Base-by-base conservation (phyloP, 225 moss, liverwort and hornwort species). In the Bryoerythrophyllum caledonicum region DNA sequence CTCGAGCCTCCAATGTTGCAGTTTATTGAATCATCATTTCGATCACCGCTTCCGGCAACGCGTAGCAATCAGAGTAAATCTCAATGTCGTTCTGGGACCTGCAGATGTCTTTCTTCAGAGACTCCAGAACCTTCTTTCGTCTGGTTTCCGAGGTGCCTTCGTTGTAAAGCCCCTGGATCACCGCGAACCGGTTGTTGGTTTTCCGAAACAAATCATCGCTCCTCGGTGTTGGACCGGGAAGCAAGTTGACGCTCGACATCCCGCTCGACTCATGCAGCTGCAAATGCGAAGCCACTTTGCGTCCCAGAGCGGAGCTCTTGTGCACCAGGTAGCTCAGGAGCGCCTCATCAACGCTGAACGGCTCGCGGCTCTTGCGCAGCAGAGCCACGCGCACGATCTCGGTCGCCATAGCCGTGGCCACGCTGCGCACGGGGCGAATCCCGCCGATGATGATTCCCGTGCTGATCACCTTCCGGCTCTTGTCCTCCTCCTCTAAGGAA, bases 361-460 rank as follows among this genome's bases (percentile, higher is more conserved):
- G 6, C 25, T 73, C 48, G 24, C 76, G 72, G 57, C 10, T 75
- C 69, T 82, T 88, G 2, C 85, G 80, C 30, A 82, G 68, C 0
- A 88, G 32, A 16, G 88, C 85, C 0, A 88, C 85, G 57, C 88
- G 82, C 68, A 88, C 88, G 43, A 88, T 82, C 78, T 88, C 88
- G 32, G 78, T 88, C 34, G 82, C 82, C 85, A 88, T 85, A 15
- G 88, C 82, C 38, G 65, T 9, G 34, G 88, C 67, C 38, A 88
- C 72, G 76, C 51, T 78, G 74, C 88, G 82, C n/a, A 88, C 78
- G 0, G 88, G 78, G 3, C 82, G 77, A 5, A 88, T 67, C 1
- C 78, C 88, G 7, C 88, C 88, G 0, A 82, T 54, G 10, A 88
- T 85, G 27, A 85, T 65, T 3, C 62, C 85, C 2, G 80, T 78